Base-by-base conservation (phyloP, 2,329 filamentous ascomycete genomes). In the Trichoderma hamatum region DNA sequence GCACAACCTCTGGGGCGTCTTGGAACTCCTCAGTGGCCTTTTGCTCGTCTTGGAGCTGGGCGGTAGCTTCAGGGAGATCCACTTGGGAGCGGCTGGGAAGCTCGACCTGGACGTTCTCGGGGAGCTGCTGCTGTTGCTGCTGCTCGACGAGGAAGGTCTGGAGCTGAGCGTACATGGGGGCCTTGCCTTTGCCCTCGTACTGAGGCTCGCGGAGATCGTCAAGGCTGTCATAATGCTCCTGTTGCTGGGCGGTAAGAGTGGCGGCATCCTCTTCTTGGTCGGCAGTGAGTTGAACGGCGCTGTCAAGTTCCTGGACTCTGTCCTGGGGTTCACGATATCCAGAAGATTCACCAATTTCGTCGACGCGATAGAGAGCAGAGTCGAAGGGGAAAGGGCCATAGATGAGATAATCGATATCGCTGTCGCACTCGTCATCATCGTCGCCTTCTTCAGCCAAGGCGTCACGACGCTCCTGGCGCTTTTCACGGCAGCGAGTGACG, bases 401-500 rank as follows among this genome's bases (percentile, higher is more conserved):
- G 16, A n/a, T 2, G 21, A 51, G 39, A 3, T 64, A 51, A 19
- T 43, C 39, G 19, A 19, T 43, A 30, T 30, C 4, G 30, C 19
- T 5, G 1, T 58, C 52, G 3, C 39, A 26, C 2, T 28, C 21
- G n/a, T 14, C n/a, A n/a, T 36, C 54, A 3, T 9, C 56, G 2
- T 59, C 56, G 9, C 21, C 52, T 19, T 32, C 21, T 5, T 55
- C 62, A 1, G 36, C 36, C 26, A 59, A 39, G 5, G 64, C 59
- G 6, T 62, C 66, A 3, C 58, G 66, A 3, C 26, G 32, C 19
- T 68, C 65, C 46, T 61, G 66, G 5, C 58, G 66, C 11, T 68
- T 68, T 21, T 68, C 66, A 5, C 59, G 66, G 19, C 24, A 63
- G 51, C 59, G 66, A 5, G 13, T 51, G 24, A 68, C 24, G 66